A percentile compares a stretch with the other conserved stretches of the same genome.
These are phyloP conservation scores for Tetradesmus lagerheimii DNA, from an alignment of 139 green algal species.

Conservation along the genomic window DNA sequence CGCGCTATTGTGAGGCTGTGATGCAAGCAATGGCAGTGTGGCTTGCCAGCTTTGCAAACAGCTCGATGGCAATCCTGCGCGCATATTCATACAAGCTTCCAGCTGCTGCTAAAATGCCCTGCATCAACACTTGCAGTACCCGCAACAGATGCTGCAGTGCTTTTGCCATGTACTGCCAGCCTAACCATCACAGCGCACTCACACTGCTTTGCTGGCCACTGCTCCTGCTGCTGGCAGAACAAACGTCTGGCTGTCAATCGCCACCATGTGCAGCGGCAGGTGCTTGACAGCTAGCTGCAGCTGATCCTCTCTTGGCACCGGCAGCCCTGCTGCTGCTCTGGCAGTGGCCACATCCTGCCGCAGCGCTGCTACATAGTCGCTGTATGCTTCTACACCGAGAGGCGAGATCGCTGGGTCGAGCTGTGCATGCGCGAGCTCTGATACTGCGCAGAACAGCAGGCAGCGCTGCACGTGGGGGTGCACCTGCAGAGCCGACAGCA, in stretches of 20 bases:
- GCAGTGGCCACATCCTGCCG: constrained; percentile 42
- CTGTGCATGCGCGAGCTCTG: constrained; percentile 65
- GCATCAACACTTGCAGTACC: too few species aligned
- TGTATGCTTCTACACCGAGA: constrained; percentile 63
- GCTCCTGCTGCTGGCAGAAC: constrained; percentile 69
- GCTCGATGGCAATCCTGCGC: too few species aligned
- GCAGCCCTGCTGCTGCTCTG: constrained; percentile 43
- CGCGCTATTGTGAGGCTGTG: too few species aligned
- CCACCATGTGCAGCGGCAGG: constrained; percentile 60
- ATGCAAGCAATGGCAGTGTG: neutral
- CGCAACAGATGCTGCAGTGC: too few species aligned
- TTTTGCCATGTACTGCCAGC: too few species aligned
- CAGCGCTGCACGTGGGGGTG: constrained; percentile 43
- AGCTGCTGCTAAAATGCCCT: too few species aligned
- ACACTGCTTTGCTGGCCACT: constrained; percentile 48
- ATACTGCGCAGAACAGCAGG: constrained; percentile 55
- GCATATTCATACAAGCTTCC: too few species aligned
- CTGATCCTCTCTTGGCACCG: constrained; percentile 35
- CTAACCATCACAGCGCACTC: neutral
- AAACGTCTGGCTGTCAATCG: constrained; percentile 61
- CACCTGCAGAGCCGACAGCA: constrained; percentile 46
- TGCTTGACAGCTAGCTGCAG: constrained; percentile 46
- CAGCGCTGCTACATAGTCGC: constrained; percentile 60
- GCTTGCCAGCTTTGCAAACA: too few species aligned
- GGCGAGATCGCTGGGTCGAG: constrained; percentile 36